A percentile compares a stretch with the other conserved stretches of the same genome.
These are phyloP conservation scores for Penicillium sp. DNA, from an alignment of 2,329 filamentous ascomycete species.

Conservation along the genomic window DNA sequence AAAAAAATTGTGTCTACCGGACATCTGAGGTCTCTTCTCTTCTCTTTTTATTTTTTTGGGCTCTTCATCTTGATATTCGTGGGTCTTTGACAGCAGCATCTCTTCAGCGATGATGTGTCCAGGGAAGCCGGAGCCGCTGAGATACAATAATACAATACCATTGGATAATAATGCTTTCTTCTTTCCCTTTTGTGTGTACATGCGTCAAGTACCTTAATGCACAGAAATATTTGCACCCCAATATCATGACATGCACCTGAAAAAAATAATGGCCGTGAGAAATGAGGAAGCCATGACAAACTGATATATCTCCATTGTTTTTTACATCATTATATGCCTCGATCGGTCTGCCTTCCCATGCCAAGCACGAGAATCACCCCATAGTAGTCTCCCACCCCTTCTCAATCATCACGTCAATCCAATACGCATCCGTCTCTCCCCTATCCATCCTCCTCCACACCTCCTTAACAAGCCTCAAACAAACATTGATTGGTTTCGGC, in stretches of 20 bases:
- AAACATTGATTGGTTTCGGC: slow-evolving; percentile 51
- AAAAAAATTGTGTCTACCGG: background rate
- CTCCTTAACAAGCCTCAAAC: slow-evolving; percentile 52
- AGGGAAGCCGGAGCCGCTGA: slow-evolving; percentile 2
- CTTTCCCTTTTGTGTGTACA: background rate
- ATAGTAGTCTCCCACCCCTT: slow-evolving; percentile 58
- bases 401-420: slow-evolving; percentile 58
- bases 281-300: background rate
- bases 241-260: background rate
- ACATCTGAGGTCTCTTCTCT: background rate
- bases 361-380: slow-evolving; percentile 33
- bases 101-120: slow-evolving; percentile 12
- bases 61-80: background rate
- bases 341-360: background rate
- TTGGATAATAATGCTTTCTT: background rate
- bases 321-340: too few species aligned
- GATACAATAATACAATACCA: slow-evolving; percentile 10
- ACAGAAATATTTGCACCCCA: too few species aligned
- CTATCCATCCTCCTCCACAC: slow-evolving; percentile 54
- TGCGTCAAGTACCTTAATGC: too few species aligned
- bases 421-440: slow-evolving; percentile 48
- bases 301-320: too few species aligned
- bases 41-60: background rate
- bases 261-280: background rate
- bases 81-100: slow-evolving; percentile 14